phyloP scores from a whole-genome alignment of 2,329 filamentous ascomycete species.

The Aspergillus fischeri region DNA sequence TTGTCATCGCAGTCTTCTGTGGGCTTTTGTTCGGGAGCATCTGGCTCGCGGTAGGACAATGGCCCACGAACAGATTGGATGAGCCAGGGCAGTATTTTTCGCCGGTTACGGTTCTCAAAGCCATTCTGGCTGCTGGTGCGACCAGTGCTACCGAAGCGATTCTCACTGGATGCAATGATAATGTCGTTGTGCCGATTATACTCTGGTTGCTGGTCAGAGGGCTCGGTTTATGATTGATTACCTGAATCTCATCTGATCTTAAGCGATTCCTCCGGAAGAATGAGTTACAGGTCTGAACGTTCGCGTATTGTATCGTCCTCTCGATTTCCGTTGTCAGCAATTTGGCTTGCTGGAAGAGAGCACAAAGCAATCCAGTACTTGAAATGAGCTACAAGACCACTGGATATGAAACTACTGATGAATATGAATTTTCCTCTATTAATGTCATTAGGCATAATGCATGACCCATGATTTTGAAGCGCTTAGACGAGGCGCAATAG shows the following conservation, averaged over 20 bases:
- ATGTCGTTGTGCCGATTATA: constrained; percentile 91
- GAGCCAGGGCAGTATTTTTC: constrained; percentile 20
- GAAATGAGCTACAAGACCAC: neutral
- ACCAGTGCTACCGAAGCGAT: constrained; percentile 93
- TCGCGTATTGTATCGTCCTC: neutral
- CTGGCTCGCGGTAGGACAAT: constrained; percentile 76
- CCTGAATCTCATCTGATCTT: neutral
- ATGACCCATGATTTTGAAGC: neutral
- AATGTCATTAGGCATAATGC: neutral
- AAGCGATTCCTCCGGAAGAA: neutral
- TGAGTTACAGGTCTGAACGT: neutral
- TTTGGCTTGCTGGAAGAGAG: too few relatives aligned
- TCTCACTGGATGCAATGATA: constrained; percentile 94
- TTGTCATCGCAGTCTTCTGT: constrained; percentile 70
- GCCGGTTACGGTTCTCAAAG: constrained; percentile 50
- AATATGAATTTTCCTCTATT: neutral
- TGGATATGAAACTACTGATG: neutral
- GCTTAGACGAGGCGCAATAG: too few relatives aligned
- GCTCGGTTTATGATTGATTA: constrained; percentile 42
- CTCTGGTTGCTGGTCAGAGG: constrained; percentile 90
- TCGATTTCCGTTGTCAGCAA: neutral
- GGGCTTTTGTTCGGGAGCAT: constrained; percentile 66
- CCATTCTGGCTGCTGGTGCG: constrained; percentile 66
- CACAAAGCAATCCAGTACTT: neutral
- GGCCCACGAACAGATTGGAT: constrained; percentile 41